phyloP scores from a whole-genome alignment of 2,329 filamentous ascomycete species.

The Colletotrichum liriopes region DNA sequence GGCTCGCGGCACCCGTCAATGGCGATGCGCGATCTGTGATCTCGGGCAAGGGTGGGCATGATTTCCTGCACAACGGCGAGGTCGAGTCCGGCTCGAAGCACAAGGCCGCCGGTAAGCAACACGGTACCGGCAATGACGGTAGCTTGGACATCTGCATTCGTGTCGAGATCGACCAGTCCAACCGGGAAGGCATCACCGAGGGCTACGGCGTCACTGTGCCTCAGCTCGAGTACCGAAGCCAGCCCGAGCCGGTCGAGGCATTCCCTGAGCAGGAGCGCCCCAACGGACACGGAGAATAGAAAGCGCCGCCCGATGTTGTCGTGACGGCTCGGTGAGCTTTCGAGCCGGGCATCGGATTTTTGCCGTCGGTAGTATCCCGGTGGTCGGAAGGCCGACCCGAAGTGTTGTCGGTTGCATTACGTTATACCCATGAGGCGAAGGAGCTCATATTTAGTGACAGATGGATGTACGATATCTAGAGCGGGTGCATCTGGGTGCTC shows the following conservation, averaged over 20 bases:
- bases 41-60: slow-evolving; percentile 75
- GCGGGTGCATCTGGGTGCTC: not conserved
- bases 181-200: slow-evolving; percentile 84
- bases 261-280: slow-evolving; percentile 39
- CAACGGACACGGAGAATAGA: slow-evolving; percentile 30
- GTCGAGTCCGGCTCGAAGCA: slow-evolving; percentile 84
- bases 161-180: slow-evolving; percentile 88
- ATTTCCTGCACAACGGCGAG: slow-evolving; percentile 83
- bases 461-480: not conserved
- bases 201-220: slow-evolving; percentile 92
- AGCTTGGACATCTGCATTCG: slow-evolving; percentile 87
- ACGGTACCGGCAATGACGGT: slow-evolving; percentile 71
- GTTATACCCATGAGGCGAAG: slow-evolving; percentile 40
- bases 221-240: slow-evolving; percentile 64
- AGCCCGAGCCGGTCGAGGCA: slow-evolving; percentile 45
- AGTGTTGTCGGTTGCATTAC: slow-evolving; percentile 27
- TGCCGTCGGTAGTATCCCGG: not conserved
- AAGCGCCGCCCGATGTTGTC: not conserved
- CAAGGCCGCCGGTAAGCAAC: slow-evolving; percentile 74
- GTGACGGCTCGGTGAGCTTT: not conserved
- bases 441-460: not conserved
- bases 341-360: not conserved
- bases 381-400: slow-evolving; percentile 26
- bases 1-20: slow-evolving; percentile 44
- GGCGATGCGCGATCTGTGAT: slow-evolving; percentile 49